Base-by-base conservation (phyloP, 1,284 basidiomycete genomes). In the Psilocybe mexicana region DNA sequence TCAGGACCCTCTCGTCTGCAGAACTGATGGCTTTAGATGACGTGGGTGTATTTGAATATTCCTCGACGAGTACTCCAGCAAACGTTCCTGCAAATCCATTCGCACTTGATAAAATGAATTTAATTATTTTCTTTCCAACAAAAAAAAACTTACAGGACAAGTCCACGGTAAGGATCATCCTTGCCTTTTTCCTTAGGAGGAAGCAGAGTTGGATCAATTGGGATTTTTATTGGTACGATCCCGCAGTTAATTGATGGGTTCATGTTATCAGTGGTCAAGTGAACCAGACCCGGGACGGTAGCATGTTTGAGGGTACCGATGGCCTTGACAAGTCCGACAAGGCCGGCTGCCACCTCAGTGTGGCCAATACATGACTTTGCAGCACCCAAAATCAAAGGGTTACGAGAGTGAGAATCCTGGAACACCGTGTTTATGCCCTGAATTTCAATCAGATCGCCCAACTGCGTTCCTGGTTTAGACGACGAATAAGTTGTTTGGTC, bases 41-140 rank as follows among this genome's bases (percentile, higher is more conserved):
- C 33, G 12, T 6, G 43, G 10, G 38, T 8, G 23, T 28, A 11
- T 46, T 35, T 43, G 4, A 61, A 55, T 40, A 26, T 7, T 59
- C 61, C 55, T 72, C 70, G 8, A 73, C 60, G 46, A 72, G 57
- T 7, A 63, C 63, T 6, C 67, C 72, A 24, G 70, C 55, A 24
- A 72, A 61, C 7, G 72, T 72, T 2, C 72, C 72, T 6, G 71
- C 65, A 54, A 73, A 72, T 6, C 71, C 72, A 52, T 72, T 70
- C 1, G 71, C 64, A 14, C 72, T 73, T 36, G 12, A 5, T 8
- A 25, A 25, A 43, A 52, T 47, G 42, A 28, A 33, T 7, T 44
- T 33, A 11, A 26, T 10, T 3, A 23, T 12, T 23, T 4, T 43
- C 12, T 6, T 45, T 40, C 7, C n/a, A 6, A 30, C 3, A 14